Percentiles rank a stretch among this genome's conserved stretches.
phyloP scores from a whole-genome alignment of 108 stramenopile species.

The Bacterosira constricta region DNA sequence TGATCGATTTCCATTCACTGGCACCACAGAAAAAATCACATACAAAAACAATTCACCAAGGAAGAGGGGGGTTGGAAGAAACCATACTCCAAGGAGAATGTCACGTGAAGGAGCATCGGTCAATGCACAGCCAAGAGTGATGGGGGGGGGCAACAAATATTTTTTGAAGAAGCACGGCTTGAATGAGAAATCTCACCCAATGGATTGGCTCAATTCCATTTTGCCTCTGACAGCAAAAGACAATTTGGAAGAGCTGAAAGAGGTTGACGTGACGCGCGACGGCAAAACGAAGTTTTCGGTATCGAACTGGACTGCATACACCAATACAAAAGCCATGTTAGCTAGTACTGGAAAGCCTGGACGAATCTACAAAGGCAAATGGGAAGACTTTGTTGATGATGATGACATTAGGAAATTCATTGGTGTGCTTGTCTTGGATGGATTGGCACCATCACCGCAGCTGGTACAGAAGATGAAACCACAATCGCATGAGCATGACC shows the following conservation, averaged over 20 bases:
- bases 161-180: not conserved
- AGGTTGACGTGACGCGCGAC: not conserved
- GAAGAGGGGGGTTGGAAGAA: no score
- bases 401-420: not conserved
- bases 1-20: no score
- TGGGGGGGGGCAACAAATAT: not conserved
- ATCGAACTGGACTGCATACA: slow-evolving; percentile 12
- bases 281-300: slow-evolving; percentile 3
- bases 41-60: no score
- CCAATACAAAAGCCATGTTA: not conserved
- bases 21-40: no score
- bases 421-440: slow-evolving; percentile 13
- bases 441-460: slow-evolving; percentile 8
- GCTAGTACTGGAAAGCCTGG: not conserved
- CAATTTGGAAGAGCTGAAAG: not conserved
- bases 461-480: not conserved
- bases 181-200: not conserved
- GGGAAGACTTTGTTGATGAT: not conserved
- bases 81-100: no score
- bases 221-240: not conserved
- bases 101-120: no score
- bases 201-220: slow-evolving; percentile 3
- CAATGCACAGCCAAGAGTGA: no score
- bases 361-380: not conserved
- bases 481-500: slow-evolving; percentile 1